A percentile compares a stretch with the other conserved stretches of the same genome.
Evolutionary conservation across 2,329 filamentous ascomycete genomes (phyloP).

Genomic region (Sporothrix variecibatus): DNA sequence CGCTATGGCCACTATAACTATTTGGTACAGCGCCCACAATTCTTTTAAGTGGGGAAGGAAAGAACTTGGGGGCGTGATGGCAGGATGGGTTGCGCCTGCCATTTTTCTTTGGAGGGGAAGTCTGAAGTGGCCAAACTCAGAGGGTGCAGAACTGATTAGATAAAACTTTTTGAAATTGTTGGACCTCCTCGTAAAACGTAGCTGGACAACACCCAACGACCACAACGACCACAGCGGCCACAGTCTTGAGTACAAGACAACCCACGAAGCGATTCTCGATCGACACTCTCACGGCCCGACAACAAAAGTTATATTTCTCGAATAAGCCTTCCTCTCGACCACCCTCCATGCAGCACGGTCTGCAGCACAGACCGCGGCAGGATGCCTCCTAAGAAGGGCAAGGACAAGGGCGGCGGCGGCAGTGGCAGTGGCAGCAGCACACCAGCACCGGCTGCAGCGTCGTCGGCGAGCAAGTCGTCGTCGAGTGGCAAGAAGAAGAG

Average conservation of each 20-base stretch:
- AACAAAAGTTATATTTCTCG: neutral
- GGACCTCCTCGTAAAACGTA: neutral
- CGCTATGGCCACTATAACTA: too few relatives aligned
- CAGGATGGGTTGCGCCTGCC: too few relatives aligned
- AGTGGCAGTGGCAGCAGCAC: constrained; percentile 22
- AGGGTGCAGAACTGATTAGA: neutral
- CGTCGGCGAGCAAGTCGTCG: neutral
- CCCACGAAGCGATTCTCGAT: neutral
- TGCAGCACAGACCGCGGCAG: constrained; percentile 20
- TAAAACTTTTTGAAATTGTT: neutral
- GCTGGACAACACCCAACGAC: neutral
- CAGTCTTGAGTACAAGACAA: neutral
- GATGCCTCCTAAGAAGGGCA: constrained; percentile 30
- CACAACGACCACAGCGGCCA: neutral
- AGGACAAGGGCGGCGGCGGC: constrained; percentile 21
- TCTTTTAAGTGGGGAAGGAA: too few relatives aligned
- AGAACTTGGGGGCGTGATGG: too few relatives aligned
- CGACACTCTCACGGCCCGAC: neutral
- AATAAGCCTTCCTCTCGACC: neutral
- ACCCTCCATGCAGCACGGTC: neutral
- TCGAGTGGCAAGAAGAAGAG: constrained; percentile 28
- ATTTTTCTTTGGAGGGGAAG: neutral
- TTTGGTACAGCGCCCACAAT: too few relatives aligned
- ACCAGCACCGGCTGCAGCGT: constrained; percentile 17
- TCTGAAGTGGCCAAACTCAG: neutral